Evolutionary conservation across 192 early-diverging fungal species (phyloP), one percentile per base, ranked within the genome.

Genomic region (Podila verticillata): DNA sequence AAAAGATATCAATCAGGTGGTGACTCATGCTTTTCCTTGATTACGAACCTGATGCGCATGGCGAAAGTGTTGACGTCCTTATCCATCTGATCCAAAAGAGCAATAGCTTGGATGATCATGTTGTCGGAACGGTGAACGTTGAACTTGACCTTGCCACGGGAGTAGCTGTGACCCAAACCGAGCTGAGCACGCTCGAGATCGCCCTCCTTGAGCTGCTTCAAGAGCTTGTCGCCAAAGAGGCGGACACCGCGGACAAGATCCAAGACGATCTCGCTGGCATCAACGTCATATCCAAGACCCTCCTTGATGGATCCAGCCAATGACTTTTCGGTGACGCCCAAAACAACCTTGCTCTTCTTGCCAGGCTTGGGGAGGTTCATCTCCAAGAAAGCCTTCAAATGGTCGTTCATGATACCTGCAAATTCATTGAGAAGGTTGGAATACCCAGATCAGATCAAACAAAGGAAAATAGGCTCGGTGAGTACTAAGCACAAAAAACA

Each of bases 91-190:
- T 98, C 96, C 73, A 98, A 86, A 9, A 98, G 88, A 47, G 93
- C 90, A 67, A 99, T 97, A 17, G 91, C 87, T 82, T 94, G 93
- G 30, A 92, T 94, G 79, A 94, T 91, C 92, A 93, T 93, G 90
- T 98, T 99, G 86, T 99, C 98, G 35, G 92, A 92, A 67, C 96
- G 87, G 92, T 99, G 96, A 61, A 98, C 96, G 88, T 98, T 98
- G 90, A 99, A 99, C 95, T 99, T 98, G 77, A 99, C 96, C 85
- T 99, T 99, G 62, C 96, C 93, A 47, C 98, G 92, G 68, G 98
- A 99, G 88, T 98, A 98, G 20, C 94, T 93, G 88, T 99, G 98
- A 75, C 97, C 97, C 57, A 99, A 89, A 86, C 98, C 98, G 28
- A 99, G 92, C 87, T 98, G 96, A 57, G 96, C 96, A 73, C 91